Evolutionary conservation across 305 asterid species (phyloP).

Genomic region (Galium porrigens): DNA sequence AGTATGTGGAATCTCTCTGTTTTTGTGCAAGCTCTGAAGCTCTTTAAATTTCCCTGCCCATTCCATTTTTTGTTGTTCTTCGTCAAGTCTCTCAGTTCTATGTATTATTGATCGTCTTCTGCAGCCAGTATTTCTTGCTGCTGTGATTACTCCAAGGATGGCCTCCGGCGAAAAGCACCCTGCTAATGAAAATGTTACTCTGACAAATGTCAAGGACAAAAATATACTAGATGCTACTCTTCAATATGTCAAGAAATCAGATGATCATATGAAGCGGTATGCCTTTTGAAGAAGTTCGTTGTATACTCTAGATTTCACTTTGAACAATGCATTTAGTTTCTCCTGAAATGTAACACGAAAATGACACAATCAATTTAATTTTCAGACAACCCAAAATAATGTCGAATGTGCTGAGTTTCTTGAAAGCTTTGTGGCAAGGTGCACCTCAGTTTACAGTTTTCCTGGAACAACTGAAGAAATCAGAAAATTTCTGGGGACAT

Average conservation of each 20-base stretch:
- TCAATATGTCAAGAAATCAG: constrained; percentile 43
- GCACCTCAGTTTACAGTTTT: constrained; percentile 64
- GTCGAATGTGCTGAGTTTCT: constrained; percentile 46
- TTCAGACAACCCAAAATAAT: constrained; percentile 50
- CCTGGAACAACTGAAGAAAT: constrained; percentile 48
- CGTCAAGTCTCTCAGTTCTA: background rate
- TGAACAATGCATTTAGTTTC: background rate
- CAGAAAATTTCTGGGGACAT: constrained; percentile 62
- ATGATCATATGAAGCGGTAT: constrained; percentile 53
- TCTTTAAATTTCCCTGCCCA: background rate
- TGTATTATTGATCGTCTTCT: background rate
- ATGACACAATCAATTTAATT: constrained; percentile 17
- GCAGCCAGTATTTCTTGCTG: constrained; percentile 81
- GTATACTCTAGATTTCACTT: background rate
- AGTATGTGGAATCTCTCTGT: background rate
- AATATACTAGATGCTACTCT: constrained; percentile 34
- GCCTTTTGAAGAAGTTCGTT: constrained; percentile 4
- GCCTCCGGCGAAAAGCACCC: constrained; percentile 25
- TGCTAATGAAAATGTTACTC: constrained; percentile 26
- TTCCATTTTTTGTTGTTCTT: background rate
- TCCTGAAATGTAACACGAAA: background rate
- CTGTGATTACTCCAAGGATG: constrained; percentile 31
- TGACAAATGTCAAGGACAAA: constrained; percentile 28
- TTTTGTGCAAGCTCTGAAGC: background rate
- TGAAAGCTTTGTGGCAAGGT: constrained; percentile 91